Evolutionary conservation across 495 filamentous ascomycete species (phyloP).

Genomic region (Neurospora tetrasperma): DNA sequence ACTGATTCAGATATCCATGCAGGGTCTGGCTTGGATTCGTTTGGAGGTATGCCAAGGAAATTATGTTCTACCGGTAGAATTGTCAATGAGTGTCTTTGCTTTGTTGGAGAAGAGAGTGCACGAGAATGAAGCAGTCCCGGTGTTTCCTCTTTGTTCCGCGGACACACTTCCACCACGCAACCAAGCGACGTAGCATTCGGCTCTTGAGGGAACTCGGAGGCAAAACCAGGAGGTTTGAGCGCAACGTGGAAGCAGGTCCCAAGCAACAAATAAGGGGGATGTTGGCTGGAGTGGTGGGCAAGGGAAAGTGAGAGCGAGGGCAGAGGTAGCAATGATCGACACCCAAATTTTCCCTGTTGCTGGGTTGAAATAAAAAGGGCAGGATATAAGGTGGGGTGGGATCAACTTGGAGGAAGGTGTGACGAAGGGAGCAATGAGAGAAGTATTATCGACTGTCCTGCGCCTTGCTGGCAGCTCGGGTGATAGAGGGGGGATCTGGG

Average conservation of each 20-base stretch:
- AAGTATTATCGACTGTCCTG: not conserved
- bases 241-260: not conserved
- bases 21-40: not conserved
- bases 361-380: not conserved
- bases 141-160: not conserved
- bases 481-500: not conserved
- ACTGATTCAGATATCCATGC: not conserved
- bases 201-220: not conserved
- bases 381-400: not conserved
- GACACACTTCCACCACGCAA: not conserved
- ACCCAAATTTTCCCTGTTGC: not conserved
- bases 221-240: not conserved
- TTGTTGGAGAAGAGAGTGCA: not conserved
- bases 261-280: not conserved
- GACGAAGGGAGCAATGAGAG: not conserved
- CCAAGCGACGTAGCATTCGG: not conserved
- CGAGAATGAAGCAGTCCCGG: not conserved
- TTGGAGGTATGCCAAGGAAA: not conserved
- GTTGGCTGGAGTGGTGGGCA: not conserved
- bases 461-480: not conserved
- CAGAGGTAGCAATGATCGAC: not conserved
- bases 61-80: not conserved
- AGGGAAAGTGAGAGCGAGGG: not conserved
- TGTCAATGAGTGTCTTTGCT: not conserved
- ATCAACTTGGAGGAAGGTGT: not conserved